A percentile compares a stretch with the other conserved stretches of the same genome.
Conservation (phyloP, 208 protist genomes). For the Wallacemonas rigidus region DNA sequence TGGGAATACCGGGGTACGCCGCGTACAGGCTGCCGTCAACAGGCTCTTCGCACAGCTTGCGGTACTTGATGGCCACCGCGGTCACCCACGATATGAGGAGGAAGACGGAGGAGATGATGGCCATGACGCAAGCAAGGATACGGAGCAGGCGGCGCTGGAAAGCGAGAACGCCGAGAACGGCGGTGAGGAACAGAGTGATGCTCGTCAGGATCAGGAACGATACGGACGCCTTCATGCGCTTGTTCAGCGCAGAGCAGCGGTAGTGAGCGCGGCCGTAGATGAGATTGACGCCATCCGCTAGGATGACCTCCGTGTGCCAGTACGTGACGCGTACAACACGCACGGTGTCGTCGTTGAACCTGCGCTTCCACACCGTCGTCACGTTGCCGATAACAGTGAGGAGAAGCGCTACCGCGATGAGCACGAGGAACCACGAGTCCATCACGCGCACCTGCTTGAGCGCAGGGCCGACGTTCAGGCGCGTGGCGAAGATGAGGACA, state of each 20-base stretch:
- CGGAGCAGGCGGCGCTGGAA: constrained; percentile 40
- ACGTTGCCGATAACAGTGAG: constrained; percentile 49
- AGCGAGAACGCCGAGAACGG: constrained; percentile 40
- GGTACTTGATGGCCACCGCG: constrained; percentile 47
- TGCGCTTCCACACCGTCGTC: constrained; percentile 54
- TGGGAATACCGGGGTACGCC: constrained; percentile 50
- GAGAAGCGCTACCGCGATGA: constrained; percentile 35
- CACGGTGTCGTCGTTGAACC: constrained; percentile 36
- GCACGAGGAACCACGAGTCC: constrained; percentile 52
- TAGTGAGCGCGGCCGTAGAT: constrained; percentile 48
- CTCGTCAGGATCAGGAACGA: constrained; percentile 55
- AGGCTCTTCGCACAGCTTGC: constrained; percentile 25
- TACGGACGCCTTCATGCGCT: constrained; percentile 67
- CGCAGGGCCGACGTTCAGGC: constrained; percentile 56
- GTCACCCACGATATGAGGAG: constrained; percentile 55
- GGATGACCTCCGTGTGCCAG: constrained; percentile 68
- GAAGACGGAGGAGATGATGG: constrained; percentile 35
- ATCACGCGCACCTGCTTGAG: constrained; percentile 45
- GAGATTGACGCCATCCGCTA: constrained; percentile 36
- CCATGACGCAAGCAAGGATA: constrained; percentile 37
- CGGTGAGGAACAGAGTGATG: constrained; percentile 36
- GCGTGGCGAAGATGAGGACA: constrained; percentile 38
- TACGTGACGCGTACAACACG: constrained; percentile 56
- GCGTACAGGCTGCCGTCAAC: constrained; percentile 21
- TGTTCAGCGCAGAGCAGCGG: constrained; percentile 50